Evolutionary conservation across 805 yeast genomes (phyloP).

Genomic region (Yamadazyma laniorum): DNA sequence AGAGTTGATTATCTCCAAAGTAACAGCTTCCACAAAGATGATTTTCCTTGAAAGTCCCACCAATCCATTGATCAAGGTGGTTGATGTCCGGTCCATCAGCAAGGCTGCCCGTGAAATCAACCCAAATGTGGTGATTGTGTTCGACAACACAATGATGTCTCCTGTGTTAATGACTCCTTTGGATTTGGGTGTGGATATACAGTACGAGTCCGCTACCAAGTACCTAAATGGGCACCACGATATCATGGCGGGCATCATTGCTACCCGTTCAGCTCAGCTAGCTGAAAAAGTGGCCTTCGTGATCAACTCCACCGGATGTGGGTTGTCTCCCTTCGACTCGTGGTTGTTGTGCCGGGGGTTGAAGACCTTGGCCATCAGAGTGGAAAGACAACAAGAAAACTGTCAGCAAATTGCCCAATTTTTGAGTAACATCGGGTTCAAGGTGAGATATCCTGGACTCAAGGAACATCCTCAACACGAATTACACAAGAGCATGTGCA

Average conservation of each 20-base stretch:
- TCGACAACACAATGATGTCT: constrained; percentile 97
- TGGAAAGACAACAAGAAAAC: constrained; percentile 84
- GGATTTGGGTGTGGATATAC: constrained; percentile 85
- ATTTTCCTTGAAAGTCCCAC: constrained; percentile 90
- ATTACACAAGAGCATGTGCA: constrained; percentile 70
- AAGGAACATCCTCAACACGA: constrained; percentile 78
- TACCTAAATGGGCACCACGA: constrained; percentile 94
- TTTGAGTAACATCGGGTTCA: constrained; percentile 64
- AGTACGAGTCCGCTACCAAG: constrained; percentile 91
- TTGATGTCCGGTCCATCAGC: constrained; percentile 71
- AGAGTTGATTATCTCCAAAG: constrained; percentile 54
- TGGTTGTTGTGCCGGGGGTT: constrained; percentile 89
- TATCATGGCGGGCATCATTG: constrained; percentile 92
- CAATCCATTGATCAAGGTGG: constrained; percentile 86
- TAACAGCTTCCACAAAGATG: constrained; percentile 63
- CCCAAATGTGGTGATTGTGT: constrained; percentile 72
- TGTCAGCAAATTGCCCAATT: constrained; percentile 74
- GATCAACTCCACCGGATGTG: constrained; percentile 88
- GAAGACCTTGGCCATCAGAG: constrained; percentile 81
- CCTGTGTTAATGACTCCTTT: constrained; percentile 84
- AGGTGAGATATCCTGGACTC: constrained; percentile 85
- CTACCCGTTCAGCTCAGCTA: constrained; percentile 59
- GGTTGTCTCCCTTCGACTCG: constrained; percentile 87
- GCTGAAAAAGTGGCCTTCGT: constrained; percentile 72
- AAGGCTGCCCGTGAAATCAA: constrained; percentile 62